Conservation (phyloP, 208 protist genomes). For the Borovskyia barvae region DNA sequence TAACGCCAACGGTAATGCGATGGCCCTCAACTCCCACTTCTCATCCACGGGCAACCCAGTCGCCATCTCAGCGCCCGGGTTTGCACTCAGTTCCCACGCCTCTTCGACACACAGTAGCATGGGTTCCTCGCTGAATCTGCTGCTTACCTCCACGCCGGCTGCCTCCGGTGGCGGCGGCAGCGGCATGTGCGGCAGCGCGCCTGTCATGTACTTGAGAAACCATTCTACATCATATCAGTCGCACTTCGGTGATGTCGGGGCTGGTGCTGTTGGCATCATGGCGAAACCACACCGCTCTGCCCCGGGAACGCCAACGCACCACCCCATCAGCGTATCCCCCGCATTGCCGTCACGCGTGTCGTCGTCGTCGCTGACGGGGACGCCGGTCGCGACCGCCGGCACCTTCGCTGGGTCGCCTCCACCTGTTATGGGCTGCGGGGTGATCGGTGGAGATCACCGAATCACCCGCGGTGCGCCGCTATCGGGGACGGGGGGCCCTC, state of each 20-base stretch:
- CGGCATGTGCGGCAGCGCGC: too few relatives aligned
- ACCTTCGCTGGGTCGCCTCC: background rate
- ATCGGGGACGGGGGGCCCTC: background rate
- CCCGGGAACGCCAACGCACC: background rate
- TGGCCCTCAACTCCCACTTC: background rate
- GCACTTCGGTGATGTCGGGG: conserved; percentile 22
- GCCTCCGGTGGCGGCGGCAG: background rate
- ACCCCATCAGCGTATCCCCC: background rate
- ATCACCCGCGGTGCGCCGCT: conserved; percentile 3
- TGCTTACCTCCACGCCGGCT: background rate
- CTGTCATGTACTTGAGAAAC: conserved; percentile 12
- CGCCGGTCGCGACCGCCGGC: background rate
- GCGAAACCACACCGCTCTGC: conserved; percentile 1
- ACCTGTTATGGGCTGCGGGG: background rate
- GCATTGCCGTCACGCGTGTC: background rate
- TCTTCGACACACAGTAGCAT: background rate
- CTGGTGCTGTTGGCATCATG: conserved; percentile 2
- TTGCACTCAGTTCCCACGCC: background rate
- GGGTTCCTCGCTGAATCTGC: background rate
- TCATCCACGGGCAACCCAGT: background rate
- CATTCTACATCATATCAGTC: conserved; percentile 18
- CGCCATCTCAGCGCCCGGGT: background rate
- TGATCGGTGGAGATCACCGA: background rate
- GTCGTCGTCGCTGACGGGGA: too few relatives aligned
- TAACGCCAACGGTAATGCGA: background rate